phyloP scores from a whole-genome alignment of 2,329 filamentous ascomycete genomes.

The Nemania abortiva region DNA sequence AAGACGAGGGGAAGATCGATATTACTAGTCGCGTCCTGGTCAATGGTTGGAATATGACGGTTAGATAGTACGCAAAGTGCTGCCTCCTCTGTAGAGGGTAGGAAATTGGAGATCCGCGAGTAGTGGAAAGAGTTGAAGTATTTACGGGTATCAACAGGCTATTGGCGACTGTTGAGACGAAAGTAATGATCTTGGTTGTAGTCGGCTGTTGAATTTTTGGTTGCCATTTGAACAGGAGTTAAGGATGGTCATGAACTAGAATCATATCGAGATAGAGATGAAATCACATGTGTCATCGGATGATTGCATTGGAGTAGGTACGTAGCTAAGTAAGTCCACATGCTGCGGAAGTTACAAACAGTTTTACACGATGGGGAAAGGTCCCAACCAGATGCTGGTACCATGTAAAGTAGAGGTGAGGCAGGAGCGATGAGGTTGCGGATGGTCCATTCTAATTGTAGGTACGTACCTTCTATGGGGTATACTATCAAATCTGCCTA shows the following conservation, averaged over 20 bases:
- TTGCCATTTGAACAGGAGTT: neutral
- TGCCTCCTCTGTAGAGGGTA: neutral
- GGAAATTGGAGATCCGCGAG: neutral
- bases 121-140: neutral
- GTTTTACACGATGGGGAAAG: neutral
- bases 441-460: neutral
- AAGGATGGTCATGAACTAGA: neutral
- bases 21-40: neutral
- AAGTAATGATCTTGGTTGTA: neutral
- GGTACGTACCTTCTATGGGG: conserved; percentile 5
- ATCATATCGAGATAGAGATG: neutral
- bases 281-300: neutral
- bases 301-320: neutral
- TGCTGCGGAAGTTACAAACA: conserved; percentile 4
- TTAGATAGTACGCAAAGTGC: neutral
- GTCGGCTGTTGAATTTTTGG: neutral
- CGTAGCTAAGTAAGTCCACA: neutral
- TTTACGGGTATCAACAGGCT: neutral
- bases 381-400: neutral
- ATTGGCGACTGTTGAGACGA: neutral
- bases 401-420: neutral
- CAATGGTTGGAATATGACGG: neutral
- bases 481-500: neutral
- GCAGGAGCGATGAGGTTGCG: neutral
- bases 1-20: neutral